Percentiles rank a stretch among this genome's conserved stretches.
Evolutionary conservation across 2,329 filamentous ascomycete genomes (phyloP).

Genomic region (Dactylellina haptotyla): DNA sequence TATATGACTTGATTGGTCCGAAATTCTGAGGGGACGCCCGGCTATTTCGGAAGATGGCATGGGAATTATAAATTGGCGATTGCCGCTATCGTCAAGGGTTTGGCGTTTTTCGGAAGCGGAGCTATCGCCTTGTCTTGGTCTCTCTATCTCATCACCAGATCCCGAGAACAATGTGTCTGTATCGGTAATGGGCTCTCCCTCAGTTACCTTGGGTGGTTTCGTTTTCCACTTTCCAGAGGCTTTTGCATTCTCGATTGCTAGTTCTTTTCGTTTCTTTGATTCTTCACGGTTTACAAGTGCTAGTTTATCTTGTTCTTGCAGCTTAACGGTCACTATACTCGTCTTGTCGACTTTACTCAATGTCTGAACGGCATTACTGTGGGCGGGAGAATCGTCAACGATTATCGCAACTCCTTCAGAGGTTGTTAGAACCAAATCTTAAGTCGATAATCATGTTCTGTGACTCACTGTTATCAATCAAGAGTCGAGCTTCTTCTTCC

Average conservation of each 20-base stretch:
- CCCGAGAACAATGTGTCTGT: constrained; percentile 12
- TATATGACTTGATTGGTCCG: constrained; percentile 55
- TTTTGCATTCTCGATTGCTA: constrained; percentile 45
- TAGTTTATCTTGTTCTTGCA: constrained; percentile 32
- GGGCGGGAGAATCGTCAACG: constrained; percentile 33
- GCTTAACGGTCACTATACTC: constrained; percentile 30
- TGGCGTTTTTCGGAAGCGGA: constrained; percentile 58
- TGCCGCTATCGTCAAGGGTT: constrained; percentile 64
- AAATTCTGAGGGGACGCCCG: constrained; percentile 60
- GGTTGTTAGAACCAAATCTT: constrained; percentile 17
- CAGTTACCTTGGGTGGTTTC: not conserved
- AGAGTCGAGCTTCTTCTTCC: constrained; percentile 84
- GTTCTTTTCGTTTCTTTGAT: constrained; percentile 30
- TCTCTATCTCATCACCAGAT: constrained; percentile 13
- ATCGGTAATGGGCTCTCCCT: not conserved
- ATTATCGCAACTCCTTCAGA: constrained; percentile 30
- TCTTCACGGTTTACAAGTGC: constrained; percentile 24
- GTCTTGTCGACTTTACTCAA: constrained; percentile 27
- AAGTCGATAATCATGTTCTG: constrained; percentile 60
- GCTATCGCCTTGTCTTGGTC: constrained; percentile 54
- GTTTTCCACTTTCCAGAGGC: constrained; percentile 47
- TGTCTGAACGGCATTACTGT: constrained; percentile 19
- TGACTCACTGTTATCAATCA: constrained; percentile 80
- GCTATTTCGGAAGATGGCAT: constrained; percentile 63
- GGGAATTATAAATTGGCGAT: constrained; percentile 62